Percentiles rank a stretch among this genome's conserved stretches.
These are phyloP conservation scores for Fusarium sp. DNA, from an alignment of 2,329 filamentous ascomycete genomes.

Conservation along the genomic window DNA sequence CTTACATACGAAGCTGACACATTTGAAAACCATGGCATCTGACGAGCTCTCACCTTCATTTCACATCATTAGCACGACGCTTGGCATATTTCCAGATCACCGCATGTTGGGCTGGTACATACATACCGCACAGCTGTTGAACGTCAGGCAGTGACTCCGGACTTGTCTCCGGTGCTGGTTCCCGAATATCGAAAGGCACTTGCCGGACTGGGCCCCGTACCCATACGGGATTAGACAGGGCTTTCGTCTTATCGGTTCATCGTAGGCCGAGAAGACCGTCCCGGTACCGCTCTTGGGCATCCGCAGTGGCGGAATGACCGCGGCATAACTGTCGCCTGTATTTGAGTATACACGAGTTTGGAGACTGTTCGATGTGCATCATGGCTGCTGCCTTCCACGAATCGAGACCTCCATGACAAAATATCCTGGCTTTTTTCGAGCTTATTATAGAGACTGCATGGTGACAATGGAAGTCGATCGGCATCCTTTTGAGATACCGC, in stretches of 20 bases:
- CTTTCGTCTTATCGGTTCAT: constrained; percentile 17
- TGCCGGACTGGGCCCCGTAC: constrained; percentile 1
- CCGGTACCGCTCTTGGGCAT: background rate
- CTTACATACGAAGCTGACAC: background rate
- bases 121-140: background rate
- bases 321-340: background rate
- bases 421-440: background rate
- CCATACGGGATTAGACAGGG: background rate
- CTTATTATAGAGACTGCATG: background rate
- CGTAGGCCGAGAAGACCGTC: constrained; percentile 13
- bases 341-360: background rate
- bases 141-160: constrained; percentile 3
- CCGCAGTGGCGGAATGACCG: background rate
- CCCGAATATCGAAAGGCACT: constrained; percentile 7
- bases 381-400: background rate
- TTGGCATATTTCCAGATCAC: background rate
- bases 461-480: background rate
- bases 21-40: background rate
- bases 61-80: background rate
- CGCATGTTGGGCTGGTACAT: background rate
- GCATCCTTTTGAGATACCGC: constrained; percentile 1
- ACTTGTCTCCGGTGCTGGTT: constrained; percentile 6
- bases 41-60: background rate
- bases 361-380: background rate
- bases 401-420: background rate